These are phyloP conservation scores for Fusarium sp. DNA, from an alignment of 2,329 filamentous ascomycete genomes.

Conservation along the genomic window DNA sequence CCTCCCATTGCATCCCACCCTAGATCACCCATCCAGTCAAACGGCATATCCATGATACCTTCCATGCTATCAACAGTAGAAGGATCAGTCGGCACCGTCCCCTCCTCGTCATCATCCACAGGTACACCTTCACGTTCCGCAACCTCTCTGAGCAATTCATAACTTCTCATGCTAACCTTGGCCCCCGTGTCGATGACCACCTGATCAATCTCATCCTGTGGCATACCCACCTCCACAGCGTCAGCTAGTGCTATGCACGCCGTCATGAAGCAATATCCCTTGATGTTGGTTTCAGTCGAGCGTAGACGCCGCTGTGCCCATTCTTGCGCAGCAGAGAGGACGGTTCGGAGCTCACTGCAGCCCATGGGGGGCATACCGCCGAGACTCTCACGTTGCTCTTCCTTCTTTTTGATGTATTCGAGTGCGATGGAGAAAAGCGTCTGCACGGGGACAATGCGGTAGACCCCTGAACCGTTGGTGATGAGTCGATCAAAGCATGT, in stretches of 20 bases:
- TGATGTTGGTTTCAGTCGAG: conserved; percentile 55
- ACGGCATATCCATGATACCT: conserved; percentile 38
- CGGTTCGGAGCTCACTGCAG: conserved; percentile 45
- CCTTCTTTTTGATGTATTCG: conserved; percentile 56
- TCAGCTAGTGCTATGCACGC: conserved; percentile 48
- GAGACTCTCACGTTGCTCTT: conserved; percentile 50
- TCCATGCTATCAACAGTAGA: conserved; percentile 32
- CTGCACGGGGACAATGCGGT: conserved; percentile 53
- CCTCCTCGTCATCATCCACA: conserved; percentile 18
- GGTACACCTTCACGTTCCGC: conserved; percentile 42
- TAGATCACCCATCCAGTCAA: conserved; percentile 41
- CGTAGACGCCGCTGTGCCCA: conserved; percentile 50
- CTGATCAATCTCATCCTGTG: conserved; percentile 45
- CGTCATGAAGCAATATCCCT: conserved; percentile 50
- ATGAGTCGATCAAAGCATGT: conserved; percentile 51
- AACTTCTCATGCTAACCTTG: conserved; percentile 42
- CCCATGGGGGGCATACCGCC: conserved; percentile 45
- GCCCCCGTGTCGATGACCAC: conserved; percentile 41
- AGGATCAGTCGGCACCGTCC: neutral
- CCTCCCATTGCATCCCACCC: conserved; percentile 38
- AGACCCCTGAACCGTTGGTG: conserved; percentile 53
- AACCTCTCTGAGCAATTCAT: conserved; percentile 47
- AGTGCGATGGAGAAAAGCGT: conserved; percentile 54
- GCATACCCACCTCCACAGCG: conserved; percentile 45
- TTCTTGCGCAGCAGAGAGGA: conserved; percentile 41